phyloP scores from a whole-genome alignment of 371 early-diverging fungal species.

The Mortierella sp. region DNA sequence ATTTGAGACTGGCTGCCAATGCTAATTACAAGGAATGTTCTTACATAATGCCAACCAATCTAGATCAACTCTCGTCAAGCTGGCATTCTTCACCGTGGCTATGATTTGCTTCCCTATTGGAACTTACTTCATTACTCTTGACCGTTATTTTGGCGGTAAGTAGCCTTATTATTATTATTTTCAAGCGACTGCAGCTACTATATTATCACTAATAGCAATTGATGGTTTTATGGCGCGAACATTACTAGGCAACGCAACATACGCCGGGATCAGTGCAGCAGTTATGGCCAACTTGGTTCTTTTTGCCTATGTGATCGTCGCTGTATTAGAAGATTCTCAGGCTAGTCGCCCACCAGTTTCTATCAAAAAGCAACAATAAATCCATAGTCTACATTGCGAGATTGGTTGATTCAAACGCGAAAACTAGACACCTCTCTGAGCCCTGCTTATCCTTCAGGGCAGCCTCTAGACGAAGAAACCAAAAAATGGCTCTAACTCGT shows the following conservation, averaged over 20 bases:
- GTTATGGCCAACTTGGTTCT: slow-evolving; percentile 62
- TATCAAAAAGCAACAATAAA: slow-evolving; percentile 48
- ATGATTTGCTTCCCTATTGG: slow-evolving; percentile 61
- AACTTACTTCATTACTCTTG: slow-evolving; percentile 59
- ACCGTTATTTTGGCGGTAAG: slow-evolving; percentile 62
- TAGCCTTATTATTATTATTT: background rate
- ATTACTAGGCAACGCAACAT: slow-evolving; percentile 60
- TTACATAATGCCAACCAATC: background rate
- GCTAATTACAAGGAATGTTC: background rate
- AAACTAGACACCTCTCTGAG: slow-evolving; percentile 74
- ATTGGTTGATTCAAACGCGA: slow-evolving; percentile 23
- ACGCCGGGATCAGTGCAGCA: slow-evolving; percentile 64
- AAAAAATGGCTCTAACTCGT: slow-evolving; percentile 70
- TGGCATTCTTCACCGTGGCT: slow-evolving; percentile 61
- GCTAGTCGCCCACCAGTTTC: slow-evolving; percentile 23
- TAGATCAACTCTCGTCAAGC: slow-evolving; percentile 56
- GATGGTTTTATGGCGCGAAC: background rate
- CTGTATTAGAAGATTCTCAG: slow-evolving; percentile 60
- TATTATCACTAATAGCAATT: no score
- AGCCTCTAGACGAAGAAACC: slow-evolving; percentile 58
- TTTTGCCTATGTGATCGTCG: slow-evolving; percentile 58
- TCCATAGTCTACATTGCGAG: background rate
- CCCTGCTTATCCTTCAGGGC: slow-evolving; percentile 66
- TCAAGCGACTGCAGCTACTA: no score
- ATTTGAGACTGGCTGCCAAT: no score